These are phyloP conservation scores for Cladorrhinum sp. DNA, from an alignment of 2,329 filamentous ascomycete genomes.

Conservation along the genomic window DNA sequence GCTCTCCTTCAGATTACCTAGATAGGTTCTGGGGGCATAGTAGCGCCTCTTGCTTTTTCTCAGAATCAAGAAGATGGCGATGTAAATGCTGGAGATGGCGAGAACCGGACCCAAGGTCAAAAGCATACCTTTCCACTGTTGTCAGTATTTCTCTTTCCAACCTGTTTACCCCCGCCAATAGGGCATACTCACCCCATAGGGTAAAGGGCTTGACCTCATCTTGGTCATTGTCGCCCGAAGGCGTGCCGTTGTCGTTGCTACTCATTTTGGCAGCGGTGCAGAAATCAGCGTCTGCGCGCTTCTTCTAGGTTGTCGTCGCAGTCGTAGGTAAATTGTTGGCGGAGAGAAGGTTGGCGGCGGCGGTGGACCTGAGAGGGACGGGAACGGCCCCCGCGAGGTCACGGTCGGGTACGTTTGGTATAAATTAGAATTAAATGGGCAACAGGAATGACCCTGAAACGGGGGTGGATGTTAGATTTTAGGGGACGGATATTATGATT, in stretches of 20 bases:
- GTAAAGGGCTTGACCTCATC: constrained; percentile 10
- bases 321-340: not conserved
- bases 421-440: too few species aligned
- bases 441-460: constrained; percentile 3
- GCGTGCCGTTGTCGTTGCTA: not conserved
- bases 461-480: not conserved
- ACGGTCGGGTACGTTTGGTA: too few species aligned
- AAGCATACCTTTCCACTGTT: constrained; percentile 35
- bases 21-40: constrained; percentile 50
- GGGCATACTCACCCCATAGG: constrained; percentile 23
- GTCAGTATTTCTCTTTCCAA: constrained; percentile 2
- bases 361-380: too few species aligned
- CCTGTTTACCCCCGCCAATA: not conserved
- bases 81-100: constrained; percentile 38
- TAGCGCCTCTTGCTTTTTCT: constrained; percentile 44
- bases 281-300: constrained; percentile 15
- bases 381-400: too few species aligned
- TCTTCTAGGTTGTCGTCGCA: not conserved
- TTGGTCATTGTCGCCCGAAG: not conserved
- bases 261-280: constrained; percentile 21
- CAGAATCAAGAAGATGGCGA: constrained; percentile 44
- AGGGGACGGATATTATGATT: not conserved
- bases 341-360: not conserved
- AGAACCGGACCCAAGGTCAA: constrained; percentile 42
- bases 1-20: constrained; percentile 45